These are phyloP conservation scores for Drechslerella dactyloides DNA, from an alignment of 2,329 filamentous ascomycete species.

Conservation along the genomic window DNA sequence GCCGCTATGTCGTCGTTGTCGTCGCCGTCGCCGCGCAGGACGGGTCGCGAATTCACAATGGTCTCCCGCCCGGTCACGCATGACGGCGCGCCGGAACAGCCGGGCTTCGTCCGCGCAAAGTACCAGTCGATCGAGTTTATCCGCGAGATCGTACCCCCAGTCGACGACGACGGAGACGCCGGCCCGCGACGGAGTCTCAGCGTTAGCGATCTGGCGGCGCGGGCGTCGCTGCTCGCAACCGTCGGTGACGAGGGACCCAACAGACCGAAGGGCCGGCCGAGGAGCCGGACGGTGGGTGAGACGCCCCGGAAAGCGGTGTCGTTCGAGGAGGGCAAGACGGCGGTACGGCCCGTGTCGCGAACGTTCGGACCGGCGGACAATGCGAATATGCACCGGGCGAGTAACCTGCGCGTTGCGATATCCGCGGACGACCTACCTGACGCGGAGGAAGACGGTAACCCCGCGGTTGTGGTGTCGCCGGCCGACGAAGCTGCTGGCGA, in stretches of 20 bases:
- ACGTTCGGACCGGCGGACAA: neutral
- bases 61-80: conserved; percentile 81
- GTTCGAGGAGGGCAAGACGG: conserved; percentile 17
- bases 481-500: conserved; percentile 50
- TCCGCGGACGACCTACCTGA: conserved; percentile 39
- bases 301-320: conserved; percentile 32
- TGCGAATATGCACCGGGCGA: conserved; percentile 8
- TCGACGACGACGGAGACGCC: conserved; percentile 22
- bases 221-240: conserved; percentile 12
- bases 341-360: neutral
- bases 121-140: conserved; percentile 95
- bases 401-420: conserved; percentile 28
- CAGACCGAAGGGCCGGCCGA: conserved; percentile 14
- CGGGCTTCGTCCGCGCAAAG: conserved; percentile 77
- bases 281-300: conserved; percentile 36
- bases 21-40: conserved; percentile 41
- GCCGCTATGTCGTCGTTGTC: conserved; percentile 56
- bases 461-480: conserved; percentile 20
- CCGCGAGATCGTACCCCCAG: conserved; percentile 72
- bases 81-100: conserved; percentile 74
- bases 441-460: conserved; percentile 3
- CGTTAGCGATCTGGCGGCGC: conserved; percentile 34
- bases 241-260: neutral
- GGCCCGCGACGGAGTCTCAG: conserved; percentile 42
- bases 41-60: conserved; percentile 71